These are phyloP conservation scores for Stemphylium lycopersici DNA, from an alignment of 2,329 filamentous ascomycete species.

Conservation along the genomic window DNA sequence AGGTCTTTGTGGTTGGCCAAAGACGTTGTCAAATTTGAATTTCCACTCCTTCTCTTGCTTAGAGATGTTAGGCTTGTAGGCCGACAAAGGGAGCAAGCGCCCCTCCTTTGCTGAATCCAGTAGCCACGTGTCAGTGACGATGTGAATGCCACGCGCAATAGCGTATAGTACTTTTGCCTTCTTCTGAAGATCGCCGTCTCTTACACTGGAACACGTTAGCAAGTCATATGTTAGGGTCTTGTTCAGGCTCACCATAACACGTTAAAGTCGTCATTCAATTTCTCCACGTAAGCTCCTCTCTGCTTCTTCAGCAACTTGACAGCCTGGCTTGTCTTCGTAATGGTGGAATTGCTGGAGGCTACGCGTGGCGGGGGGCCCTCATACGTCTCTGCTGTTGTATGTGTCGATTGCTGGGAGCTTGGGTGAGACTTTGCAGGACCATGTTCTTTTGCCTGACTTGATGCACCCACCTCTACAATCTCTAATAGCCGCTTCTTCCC, in stretches of 20 bases:
- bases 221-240: neutral
- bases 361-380: constrained; percentile 35
- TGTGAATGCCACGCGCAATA: constrained; percentile 51
- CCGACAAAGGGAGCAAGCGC: constrained; percentile 43
- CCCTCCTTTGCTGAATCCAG: constrained; percentile 45
- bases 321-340: constrained; percentile 27
- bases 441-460: constrained; percentile 1
- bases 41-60: constrained; percentile 49
- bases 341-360: constrained; percentile 43
- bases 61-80: constrained; percentile 43
- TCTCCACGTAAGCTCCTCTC: constrained; percentile 36
- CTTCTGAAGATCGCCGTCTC: constrained; percentile 47
- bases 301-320: constrained; percentile 46
- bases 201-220: constrained; percentile 44
- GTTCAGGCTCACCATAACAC: constrained; percentile 39
- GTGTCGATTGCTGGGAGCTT: constrained; percentile 26
- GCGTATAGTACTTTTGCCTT: constrained; percentile 55
- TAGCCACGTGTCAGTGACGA: constrained; percentile 58
- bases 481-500: constrained; percentile 18
- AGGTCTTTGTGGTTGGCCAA: constrained; percentile 44
- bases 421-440: constrained; percentile 25
- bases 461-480: neutral
- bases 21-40: constrained; percentile 43
- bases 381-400: constrained; percentile 23
- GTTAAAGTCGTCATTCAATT: constrained; percentile 41